Percentiles rank a stretch among this genome's conserved stretches.
phyloP scores from a whole-genome alignment of 2,329 filamentous ascomycete species.

The Metarhizium sp. region DNA sequence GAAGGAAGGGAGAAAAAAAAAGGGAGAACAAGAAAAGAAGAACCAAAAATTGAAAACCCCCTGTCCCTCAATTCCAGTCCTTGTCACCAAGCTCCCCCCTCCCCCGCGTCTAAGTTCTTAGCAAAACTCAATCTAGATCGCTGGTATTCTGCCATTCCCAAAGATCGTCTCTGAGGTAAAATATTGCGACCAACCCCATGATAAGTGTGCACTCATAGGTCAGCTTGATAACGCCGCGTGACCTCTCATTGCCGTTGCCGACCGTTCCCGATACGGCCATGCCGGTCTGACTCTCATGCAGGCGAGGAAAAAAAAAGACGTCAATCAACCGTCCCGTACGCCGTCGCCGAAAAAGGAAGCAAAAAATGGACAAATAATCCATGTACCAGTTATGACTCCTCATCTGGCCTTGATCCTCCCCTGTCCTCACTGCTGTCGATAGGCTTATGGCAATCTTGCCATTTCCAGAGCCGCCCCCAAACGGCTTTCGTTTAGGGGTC shows the following conservation, averaged over 20 bases:
- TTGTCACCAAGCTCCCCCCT: background rate
- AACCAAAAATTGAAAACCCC: background rate
- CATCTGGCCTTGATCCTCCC: conserved; percentile 27
- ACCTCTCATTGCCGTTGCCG: background rate
- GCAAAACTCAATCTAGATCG: background rate
- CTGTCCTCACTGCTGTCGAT: conserved; percentile 35
- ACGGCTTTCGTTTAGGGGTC: conserved; percentile 28
- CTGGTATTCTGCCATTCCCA: background rate
- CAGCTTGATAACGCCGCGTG: background rate
- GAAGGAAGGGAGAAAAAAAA: background rate
- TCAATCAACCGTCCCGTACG: conserved; percentile 6
- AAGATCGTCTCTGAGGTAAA: background rate
- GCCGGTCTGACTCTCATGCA: background rate
- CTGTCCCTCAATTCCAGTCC: background rate
- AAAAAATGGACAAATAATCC: background rate
- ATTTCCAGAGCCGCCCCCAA: conserved; percentile 30
- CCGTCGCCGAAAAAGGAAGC: conserved; percentile 7
- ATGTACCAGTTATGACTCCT: conserved; percentile 21
- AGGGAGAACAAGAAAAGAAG: background rate
- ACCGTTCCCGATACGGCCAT: background rate
- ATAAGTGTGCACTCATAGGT: background rate
- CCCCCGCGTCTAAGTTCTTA: background rate
- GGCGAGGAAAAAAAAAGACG: background rate
- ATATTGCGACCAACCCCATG: background rate
- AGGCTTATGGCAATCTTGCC: conserved; percentile 51